Evolutionary conservation across 345 rosid genomes (phyloP), one percentile per base, ranked within the genome.

Genomic region (Ceriops zippeliana): DNA sequence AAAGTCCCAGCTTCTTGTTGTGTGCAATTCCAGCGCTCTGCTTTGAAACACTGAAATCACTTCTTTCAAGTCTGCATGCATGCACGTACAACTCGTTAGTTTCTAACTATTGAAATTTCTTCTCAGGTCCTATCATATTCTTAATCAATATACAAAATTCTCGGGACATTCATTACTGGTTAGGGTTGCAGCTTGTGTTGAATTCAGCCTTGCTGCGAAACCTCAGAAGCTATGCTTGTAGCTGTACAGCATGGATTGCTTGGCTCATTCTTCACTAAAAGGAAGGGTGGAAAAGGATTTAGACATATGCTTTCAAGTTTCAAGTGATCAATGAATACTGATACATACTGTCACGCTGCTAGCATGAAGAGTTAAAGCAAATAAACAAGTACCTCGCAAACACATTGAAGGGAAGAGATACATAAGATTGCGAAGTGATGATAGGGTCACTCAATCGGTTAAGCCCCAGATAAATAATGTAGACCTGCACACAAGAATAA

Each of bases 1-100:
- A 78, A 86, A 89, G 71, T 89, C 89, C 91, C 91, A 89, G 73
- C 91, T 86, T 78, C 91, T 89, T 49, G 95, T 85, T 10, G 91
- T 89, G 67, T 82, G 87, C 78, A 85, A 67, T 77, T 85, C 74
- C 68, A 82, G 70, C 56, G 67, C 73, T 60, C 58, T 79, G 85
- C 90, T 83, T 35, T 76, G 64, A 66, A 83, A 83, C 62, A 86
- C 81, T 32, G 90, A 84, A 57, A 88, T 69, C 20, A 82, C 87
- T 72, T 78, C 80, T 64, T 76, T 71, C 82, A 76, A 70, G 28
- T 77, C 93, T 86, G 79, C 75, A 75, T 86, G 79, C 75, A 75
- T 58, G 19, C 16, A 2, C 57, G 32, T 5, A 17, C 20, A 31
- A 38, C 3, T 38, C 47, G 2, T 38, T 38, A 38, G 16, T 38